Evolutionary conservation across 129 eudicot species (phyloP).

Genomic region (Erigeron canadensis): DNA sequence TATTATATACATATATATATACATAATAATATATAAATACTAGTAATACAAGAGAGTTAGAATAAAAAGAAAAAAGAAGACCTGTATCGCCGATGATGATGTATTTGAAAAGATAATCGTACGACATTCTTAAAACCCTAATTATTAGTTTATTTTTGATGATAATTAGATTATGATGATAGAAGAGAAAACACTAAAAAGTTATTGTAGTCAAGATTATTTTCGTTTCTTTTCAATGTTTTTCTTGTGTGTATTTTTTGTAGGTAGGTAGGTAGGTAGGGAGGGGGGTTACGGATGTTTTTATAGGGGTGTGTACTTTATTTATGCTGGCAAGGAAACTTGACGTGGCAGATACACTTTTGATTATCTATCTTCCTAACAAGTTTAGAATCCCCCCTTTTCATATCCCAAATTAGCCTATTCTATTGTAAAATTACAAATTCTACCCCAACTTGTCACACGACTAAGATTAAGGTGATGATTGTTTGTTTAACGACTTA

Average conservation of each 20-base stretch:
- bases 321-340: not conserved
- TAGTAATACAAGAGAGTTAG: not conserved
- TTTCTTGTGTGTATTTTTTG: not conserved
- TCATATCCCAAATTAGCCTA: not conserved
- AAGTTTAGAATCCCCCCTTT: not conserved
- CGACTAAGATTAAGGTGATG: too few species aligned
- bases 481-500: too few species aligned
- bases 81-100: slow-evolving; percentile 95
- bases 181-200: not conserved
- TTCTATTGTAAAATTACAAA: too few species aligned
- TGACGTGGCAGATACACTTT: not conserved
- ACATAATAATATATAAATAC: too few species aligned
- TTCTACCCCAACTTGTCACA: too few species aligned
- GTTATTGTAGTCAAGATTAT: not conserved
- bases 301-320: not conserved
- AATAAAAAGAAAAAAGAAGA: not conserved
- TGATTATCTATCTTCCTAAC: not conserved
- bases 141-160: not conserved
- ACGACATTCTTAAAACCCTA: slow-evolving; percentile 56
- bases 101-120: slow-evolving; percentile 92
- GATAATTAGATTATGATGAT: not conserved
- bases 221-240: not conserved
- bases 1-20: not conserved
- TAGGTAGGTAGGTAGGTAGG: too few species aligned
- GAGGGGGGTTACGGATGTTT: not conserved